Base-by-base conservation (phyloP, 129 eudicot genomes). In the Mikania micrantha region DNA sequence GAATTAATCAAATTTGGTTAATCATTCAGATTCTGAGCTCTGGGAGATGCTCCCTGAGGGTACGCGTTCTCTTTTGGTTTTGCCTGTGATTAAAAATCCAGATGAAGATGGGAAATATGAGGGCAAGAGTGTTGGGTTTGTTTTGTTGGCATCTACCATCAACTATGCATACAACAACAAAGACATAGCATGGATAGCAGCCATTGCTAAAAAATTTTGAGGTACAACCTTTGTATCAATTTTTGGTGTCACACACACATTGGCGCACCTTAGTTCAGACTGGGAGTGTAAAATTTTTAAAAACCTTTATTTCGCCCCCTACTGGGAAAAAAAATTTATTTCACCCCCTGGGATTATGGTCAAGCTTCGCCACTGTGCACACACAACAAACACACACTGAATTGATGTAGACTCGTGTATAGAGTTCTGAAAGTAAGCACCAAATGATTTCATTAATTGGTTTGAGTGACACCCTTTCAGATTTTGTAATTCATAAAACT, bases 151-250 rank as follows among this genome's bases (percentile, higher is more conserved):
- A 56, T 88, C 98, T 20, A 88, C 79, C 69, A 75, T 80, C 27
- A 70, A 65, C 54, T 91, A 85, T 76, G 96, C 94, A 36, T 91
- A 77, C 68, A 84, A 56, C 64, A 75, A 75, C 60, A 92, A 85
- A 74, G 96, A 92, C 80, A 84, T 74, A 80, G 81, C 83, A 3
- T 92, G 96, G 98, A 82, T 86, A 66, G 66, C 77, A 71, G 90
- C 95, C 54, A 75, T 86, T 75, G 89, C 95, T 60, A 82, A 75
- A 72, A 89, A 86, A 70, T 86, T 80, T 74, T 66, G 70, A 77
- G 91, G 88, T 84, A 73, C 70, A 77, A 3, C 10, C 35, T 13
- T 10, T 50, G 27, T 32, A 31, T 67, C 10, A 5, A 54, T 20
- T 69, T 34, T 54, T 71, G 16, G 8, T 54, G 27, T 22, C n/a